These are phyloP conservation scores for Tetrapisispora iriomotensis DNA, from an alignment of 805 yeast genomes.

Conservation along the genomic window DNA sequence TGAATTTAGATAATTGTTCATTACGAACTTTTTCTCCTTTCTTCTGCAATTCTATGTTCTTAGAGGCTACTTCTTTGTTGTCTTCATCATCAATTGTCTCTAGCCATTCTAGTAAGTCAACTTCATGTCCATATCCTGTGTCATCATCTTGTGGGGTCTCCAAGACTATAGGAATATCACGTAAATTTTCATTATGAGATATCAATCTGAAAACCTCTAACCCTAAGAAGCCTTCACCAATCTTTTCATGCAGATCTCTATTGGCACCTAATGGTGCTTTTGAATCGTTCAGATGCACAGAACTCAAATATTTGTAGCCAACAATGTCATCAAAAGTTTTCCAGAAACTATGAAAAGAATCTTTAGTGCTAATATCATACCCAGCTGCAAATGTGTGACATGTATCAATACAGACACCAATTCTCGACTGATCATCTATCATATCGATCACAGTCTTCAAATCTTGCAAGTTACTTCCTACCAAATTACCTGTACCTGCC, in stretches of 20 bases:
- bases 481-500: slow-evolving; percentile 94
- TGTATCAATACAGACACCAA: slow-evolving; percentile 96
- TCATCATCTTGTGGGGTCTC: slow-evolving; percentile 77
- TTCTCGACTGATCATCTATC: slow-evolving; percentile 70
- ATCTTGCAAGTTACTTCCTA: slow-evolving; percentile 76
- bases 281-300: slow-evolving; percentile 88
- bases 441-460: slow-evolving; percentile 60
- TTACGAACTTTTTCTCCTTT: slow-evolving; percentile 62
- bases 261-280: slow-evolving; percentile 88
- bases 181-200: slow-evolving; percentile 56
- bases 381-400: slow-evolving; percentile 98
- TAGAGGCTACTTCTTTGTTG: slow-evolving; percentile 46
- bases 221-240: slow-evolving; percentile 86
- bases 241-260: slow-evolving; percentile 80
- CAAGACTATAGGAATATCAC: slow-evolving; percentile 65
- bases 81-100: slow-evolving; percentile 31
- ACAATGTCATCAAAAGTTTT: slow-evolving; percentile 57
- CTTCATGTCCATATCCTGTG: slow-evolving; percentile 71
- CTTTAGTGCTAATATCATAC: slow-evolving; percentile 64
- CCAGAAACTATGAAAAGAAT: slow-evolving; percentile 60
- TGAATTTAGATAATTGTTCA: slow-evolving; percentile 57
- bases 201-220: slow-evolving; percentile 71
- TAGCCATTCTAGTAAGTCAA: slow-evolving; percentile 75
- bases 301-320: slow-evolving; percentile 66
- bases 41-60: slow-evolving; percentile 39